Percentiles rank a stretch among this genome's conserved stretches.
Evolutionary conservation across 2,329 filamentous ascomycete genomes (phyloP).

Genomic region (Pseudocercospora fijiensis): DNA sequence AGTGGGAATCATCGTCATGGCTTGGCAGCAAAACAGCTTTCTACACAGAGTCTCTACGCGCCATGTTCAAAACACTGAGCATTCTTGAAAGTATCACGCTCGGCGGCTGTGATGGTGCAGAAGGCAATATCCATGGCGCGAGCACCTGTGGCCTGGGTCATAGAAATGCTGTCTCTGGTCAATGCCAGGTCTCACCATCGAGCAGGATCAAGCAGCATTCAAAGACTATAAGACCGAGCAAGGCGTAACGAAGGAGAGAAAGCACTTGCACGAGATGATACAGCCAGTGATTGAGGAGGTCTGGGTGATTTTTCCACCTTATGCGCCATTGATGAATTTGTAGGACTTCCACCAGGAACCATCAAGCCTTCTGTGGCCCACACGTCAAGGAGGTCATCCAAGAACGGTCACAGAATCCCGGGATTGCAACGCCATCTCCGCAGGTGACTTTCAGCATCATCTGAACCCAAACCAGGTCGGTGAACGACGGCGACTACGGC

Average conservation of each 20-base stretch:
- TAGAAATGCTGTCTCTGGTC: background rate
- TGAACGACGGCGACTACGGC: background rate
- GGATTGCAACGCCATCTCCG: constrained; percentile 29
- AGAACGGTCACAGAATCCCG: constrained; percentile 29
- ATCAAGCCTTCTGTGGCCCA: constrained; percentile 29
- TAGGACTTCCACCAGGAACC: constrained; percentile 21
- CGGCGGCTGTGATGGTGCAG: background rate
- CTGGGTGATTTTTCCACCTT: constrained; percentile 15
- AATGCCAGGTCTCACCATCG: constrained; percentile 5
- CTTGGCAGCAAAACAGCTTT: background rate
- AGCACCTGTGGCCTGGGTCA: too few species aligned
- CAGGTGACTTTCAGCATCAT: constrained; percentile 31
- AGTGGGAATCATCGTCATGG: background rate
- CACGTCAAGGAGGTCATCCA: constrained; percentile 30
- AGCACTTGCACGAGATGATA: constrained; percentile 31
- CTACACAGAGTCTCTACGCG: background rate
- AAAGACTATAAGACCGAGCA: constrained; percentile 22
- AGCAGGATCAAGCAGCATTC: constrained; percentile 22
- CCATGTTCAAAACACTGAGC: too few species aligned
- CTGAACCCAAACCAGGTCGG: too few species aligned
- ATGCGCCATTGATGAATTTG: background rate
- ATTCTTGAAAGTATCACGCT: background rate
- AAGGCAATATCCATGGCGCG: background rate
- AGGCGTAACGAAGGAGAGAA: constrained; percentile 20
- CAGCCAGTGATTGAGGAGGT: constrained; percentile 35